phyloP scores from a whole-genome alignment of 2,329 filamentous ascomycete species.

The Thermoascus crustaceus region DNA sequence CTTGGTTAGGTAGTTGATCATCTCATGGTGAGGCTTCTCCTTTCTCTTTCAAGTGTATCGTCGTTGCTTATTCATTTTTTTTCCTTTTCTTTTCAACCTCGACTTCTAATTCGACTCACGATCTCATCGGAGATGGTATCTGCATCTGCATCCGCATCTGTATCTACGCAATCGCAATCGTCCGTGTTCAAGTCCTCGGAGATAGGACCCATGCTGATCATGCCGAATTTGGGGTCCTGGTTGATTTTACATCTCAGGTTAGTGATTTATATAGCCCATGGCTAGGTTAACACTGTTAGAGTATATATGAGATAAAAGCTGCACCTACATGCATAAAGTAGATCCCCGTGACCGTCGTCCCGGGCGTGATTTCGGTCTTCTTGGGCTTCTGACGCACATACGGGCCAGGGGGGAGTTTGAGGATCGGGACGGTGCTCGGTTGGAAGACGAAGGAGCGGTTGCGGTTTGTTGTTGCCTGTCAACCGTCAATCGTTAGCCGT shows the following conservation, averaged over 20 bases:
- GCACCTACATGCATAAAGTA: constrained; percentile 14
- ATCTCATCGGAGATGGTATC: not conserved
- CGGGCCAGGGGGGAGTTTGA: constrained; percentile 9
- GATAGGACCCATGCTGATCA: constrained; percentile 8
- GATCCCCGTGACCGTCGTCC: constrained; percentile 14
- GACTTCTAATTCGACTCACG: not conserved
- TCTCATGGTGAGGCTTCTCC: too few relatives aligned
- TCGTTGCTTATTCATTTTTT: too few relatives aligned
- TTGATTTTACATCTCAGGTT: not conserved
- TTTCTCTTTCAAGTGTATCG: not conserved
- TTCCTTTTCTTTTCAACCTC: too few relatives aligned
- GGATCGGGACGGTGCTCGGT: constrained; percentile 11
- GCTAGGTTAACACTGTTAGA: too few relatives aligned
- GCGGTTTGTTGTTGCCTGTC: constrained; percentile 13
- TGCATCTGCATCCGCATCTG: not conserved
- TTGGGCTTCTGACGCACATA: constrained; percentile 5
- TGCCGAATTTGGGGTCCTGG: constrained; percentile 6
- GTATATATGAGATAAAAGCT: not conserved
- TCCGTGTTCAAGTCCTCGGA: constrained; percentile 6
- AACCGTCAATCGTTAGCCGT: too few relatives aligned
- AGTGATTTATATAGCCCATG: too few relatives aligned
- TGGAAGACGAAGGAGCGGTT: constrained; percentile 12
- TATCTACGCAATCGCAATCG: not conserved
- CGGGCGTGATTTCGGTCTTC: constrained; percentile 8
- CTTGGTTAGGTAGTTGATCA: too few relatives aligned